phyloP scores from a whole-genome alignment of 73 alveolate genomes.

The Paramecium sonneborni region DNA sequence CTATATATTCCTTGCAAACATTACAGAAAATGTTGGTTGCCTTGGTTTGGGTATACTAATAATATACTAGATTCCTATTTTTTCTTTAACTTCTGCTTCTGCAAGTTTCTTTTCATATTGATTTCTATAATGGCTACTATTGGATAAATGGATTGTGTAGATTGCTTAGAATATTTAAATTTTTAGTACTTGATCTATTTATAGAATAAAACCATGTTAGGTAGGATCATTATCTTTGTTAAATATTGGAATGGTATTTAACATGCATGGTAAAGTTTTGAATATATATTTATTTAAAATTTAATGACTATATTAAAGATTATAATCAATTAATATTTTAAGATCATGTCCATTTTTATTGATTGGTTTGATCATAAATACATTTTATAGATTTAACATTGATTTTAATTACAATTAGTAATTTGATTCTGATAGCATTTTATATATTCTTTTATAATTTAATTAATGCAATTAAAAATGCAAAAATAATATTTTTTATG shows the following conservation, averaged over 20 bases:
- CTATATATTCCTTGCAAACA: constrained; percentile 7
- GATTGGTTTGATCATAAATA: not conserved
- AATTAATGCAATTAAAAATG: not conserved
- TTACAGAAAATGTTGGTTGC: constrained; percentile 13
- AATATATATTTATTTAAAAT: not conserved
- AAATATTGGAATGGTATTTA: not conserved
- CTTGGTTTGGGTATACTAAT: not conserved
- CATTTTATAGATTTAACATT: not conserved
- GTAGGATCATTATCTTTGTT: constrained; percentile 21
- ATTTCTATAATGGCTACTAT: not conserved
- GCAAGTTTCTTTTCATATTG: constrained; percentile 8
- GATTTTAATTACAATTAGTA: not conserved
- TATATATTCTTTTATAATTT: not conserved
- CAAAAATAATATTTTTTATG: not conserved
- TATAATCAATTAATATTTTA: not conserved
- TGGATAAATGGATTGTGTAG: not conserved
- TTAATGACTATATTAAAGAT: not conserved
- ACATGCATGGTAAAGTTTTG: constrained; percentile 33
- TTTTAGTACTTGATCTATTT: constrained; percentile 7
- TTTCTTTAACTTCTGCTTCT: not conserved
- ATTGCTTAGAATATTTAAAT: not conserved
- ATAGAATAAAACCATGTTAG: constrained; percentile 9
- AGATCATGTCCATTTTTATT: not conserved
- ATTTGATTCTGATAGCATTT: not conserved
- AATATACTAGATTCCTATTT: not conserved